Evolutionary conservation across 768 basidiomycete genomes (phyloP).

Genomic region (Lenzites betulinus): DNA sequence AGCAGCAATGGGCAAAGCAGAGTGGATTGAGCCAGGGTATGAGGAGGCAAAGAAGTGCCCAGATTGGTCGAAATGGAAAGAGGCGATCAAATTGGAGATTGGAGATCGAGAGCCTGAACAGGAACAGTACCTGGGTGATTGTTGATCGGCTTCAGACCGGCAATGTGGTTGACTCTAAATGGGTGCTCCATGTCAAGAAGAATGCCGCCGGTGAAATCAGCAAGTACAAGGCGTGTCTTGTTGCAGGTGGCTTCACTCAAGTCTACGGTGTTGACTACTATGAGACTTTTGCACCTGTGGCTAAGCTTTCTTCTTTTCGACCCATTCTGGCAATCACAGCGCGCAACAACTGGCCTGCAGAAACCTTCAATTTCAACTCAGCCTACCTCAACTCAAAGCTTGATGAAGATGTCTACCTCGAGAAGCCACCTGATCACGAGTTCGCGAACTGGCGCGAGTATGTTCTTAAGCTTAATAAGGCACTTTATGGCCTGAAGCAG

Average conservation of each 20-base stretch:
- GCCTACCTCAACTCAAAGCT: slow-evolving; percentile 11
- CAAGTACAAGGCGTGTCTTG: slow-evolving; percentile 37
- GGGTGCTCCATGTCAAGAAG: slow-evolving; percentile 37
- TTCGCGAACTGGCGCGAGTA: not conserved
- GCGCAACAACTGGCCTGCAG: not conserved
- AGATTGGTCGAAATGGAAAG: slow-evolving; percentile 20
- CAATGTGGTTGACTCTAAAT: slow-evolving; percentile 22
- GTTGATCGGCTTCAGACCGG: not conserved
- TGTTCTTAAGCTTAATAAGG: slow-evolving; percentile 22
- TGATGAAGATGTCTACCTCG: slow-evolving; percentile 8
- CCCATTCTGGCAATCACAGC: not conserved
- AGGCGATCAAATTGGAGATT: slow-evolving; percentile 13
- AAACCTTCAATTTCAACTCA: not conserved
- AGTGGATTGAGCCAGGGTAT: slow-evolving; percentile 4
- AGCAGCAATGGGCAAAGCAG: not conserved
- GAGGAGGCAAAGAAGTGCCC: slow-evolving; percentile 10
- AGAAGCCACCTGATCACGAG: slow-evolving; percentile 20
- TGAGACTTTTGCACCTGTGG: slow-evolving; percentile 22
- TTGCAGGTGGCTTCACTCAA: slow-evolving; percentile 40
- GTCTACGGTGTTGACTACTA: slow-evolving; percentile 35
- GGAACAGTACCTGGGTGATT: slow-evolving; percentile 14
- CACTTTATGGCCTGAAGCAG: slow-evolving; percentile 40
- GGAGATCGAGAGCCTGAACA: not conserved
- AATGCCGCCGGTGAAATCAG: slow-evolving; percentile 29
- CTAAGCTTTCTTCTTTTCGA: slow-evolving; percentile 1